Conservation (phyloP, 1,284 basidiomycete species). For the Quambalaria eucalypti region DNA sequence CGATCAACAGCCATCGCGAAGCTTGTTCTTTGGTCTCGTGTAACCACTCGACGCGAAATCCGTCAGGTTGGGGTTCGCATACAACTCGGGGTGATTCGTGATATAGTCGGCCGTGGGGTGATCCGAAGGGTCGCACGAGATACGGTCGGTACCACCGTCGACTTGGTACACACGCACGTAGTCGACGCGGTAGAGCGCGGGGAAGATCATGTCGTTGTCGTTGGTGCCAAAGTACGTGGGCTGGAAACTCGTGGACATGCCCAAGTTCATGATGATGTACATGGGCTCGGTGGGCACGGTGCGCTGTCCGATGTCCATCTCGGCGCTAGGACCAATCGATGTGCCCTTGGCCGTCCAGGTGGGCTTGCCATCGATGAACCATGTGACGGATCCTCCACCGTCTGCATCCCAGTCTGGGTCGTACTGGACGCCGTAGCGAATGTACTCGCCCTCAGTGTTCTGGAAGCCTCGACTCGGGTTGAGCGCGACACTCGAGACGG, state of each 20-base stretch:
- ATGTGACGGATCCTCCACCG: conserved; percentile 8
- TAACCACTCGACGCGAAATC: conserved; percentile 3
- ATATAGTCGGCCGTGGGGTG: conserved; percentile 44
- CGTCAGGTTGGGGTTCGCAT: conserved; percentile 39
- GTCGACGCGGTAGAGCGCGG: conserved; percentile 49
- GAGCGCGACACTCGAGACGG: conserved; percentile 7
- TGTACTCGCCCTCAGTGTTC: conserved; percentile 4
- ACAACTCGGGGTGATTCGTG: conserved; percentile 36
- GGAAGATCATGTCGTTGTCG: conserved; percentile 43
- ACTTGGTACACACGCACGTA: conserved; percentile 52
- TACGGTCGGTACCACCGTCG: conserved; percentile 43
- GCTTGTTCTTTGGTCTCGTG: conserved; percentile 2
- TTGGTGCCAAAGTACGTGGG: conserved; percentile 42
- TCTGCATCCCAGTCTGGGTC: conserved; percentile 9
- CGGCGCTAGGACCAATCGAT: conserved; percentile 4
- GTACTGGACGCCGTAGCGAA: conserved; percentile 12
- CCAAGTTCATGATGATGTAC: conserved; percentile 15
- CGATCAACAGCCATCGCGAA: conserved; percentile 4
- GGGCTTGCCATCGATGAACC: conserved; percentile 14
- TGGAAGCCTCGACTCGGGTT: conserved; percentile 7
- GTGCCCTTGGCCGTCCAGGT: conserved; percentile 11
- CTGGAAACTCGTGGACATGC: conserved; percentile 49
- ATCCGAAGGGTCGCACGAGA: conserved; percentile 40
- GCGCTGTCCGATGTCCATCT: conserved; percentile 8
- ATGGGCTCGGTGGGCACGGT: conserved; percentile 13